Conservation (phyloP, 306 rosid species). For the Ceratonia siliqua region DNA sequence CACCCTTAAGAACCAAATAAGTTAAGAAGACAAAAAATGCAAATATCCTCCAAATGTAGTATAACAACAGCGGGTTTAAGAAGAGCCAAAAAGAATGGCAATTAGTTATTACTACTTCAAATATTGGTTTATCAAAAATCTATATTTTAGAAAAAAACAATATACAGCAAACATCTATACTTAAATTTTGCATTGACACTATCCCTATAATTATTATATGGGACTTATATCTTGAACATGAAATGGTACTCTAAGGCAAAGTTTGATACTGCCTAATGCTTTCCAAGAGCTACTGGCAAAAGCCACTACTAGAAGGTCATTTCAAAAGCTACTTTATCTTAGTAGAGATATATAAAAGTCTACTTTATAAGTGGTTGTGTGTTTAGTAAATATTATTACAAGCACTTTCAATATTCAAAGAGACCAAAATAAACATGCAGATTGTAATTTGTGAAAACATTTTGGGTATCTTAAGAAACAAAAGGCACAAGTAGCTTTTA, state of each 20-base stretch:
- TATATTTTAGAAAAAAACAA: background rate
- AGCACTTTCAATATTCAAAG: background rate
- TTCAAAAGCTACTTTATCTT: slow-evolving; percentile 10
- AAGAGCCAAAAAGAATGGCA: slow-evolving; percentile 16
- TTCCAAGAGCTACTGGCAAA: slow-evolving; percentile 1
- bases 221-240: slow-evolving; percentile 9
- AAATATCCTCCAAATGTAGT: background rate
- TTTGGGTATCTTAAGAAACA: background rate
- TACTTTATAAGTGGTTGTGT: background rate
- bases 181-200: background rate
- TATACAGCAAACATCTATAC: background rate
- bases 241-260: background rate
- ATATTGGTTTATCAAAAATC: no score
- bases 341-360: background rate
- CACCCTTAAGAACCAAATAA: slow-evolving; percentile 7
- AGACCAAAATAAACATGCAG: background rate
- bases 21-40: background rate
- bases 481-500: background rate
- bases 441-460: slow-evolving; percentile 1
- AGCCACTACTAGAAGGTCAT: background rate
- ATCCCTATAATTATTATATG: no score
- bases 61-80: background rate
- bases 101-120: no score
- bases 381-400: slow-evolving; percentile 4
- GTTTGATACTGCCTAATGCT: background rate